These are phyloP conservation scores for Phytophthora agathidicida DNA, from an alignment of 352 stramenopile genomes.

Conservation along the genomic window DNA sequence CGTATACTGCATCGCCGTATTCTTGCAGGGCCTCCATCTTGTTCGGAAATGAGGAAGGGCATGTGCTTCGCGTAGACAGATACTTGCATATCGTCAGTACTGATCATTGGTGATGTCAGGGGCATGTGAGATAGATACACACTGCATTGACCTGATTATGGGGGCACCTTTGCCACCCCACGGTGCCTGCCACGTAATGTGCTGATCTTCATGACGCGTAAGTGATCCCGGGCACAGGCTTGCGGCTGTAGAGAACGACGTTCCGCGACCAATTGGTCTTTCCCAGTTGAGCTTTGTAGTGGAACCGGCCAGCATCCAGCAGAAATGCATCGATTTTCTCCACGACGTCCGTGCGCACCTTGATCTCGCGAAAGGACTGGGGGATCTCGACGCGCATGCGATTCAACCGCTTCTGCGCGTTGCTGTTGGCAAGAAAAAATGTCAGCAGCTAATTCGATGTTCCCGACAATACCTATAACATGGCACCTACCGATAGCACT, in stretches of 20 bases:
- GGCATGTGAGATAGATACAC: constrained; percentile 19
- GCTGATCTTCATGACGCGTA: constrained; percentile 33
- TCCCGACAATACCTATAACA: neutral
- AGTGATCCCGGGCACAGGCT: constrained; percentile 46
- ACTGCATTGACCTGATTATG: constrained; percentile 14
- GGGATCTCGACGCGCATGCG: constrained; percentile 59
- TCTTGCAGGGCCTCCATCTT: constrained; percentile 13
- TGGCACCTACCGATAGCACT: constrained; percentile 78
- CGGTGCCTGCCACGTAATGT: constrained; percentile 11
- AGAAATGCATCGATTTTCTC: constrained; percentile 75
- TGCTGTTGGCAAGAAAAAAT: constrained; percentile 35
- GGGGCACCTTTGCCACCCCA: constrained; percentile 4
- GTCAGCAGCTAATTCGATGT: constrained; percentile 13
- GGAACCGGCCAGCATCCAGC: constrained; percentile 61
- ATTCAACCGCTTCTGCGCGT: constrained; percentile 69
- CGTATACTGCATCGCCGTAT: constrained; percentile 20
- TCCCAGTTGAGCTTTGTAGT: constrained; percentile 61
- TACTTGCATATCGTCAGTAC: constrained; percentile 6
- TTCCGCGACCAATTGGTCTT: constrained; percentile 86
- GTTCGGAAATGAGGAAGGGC: constrained; percentile 11
- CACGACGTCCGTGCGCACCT: constrained; percentile 64
- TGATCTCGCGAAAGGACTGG: constrained; percentile 62
- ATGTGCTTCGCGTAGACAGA: neutral
- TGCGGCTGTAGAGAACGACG: constrained; percentile 75
- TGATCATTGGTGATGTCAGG: constrained; percentile 15